Conservation (phyloP, 1,284 basidiomycete genomes). For the Cryptococcus amylolentus region DNA sequence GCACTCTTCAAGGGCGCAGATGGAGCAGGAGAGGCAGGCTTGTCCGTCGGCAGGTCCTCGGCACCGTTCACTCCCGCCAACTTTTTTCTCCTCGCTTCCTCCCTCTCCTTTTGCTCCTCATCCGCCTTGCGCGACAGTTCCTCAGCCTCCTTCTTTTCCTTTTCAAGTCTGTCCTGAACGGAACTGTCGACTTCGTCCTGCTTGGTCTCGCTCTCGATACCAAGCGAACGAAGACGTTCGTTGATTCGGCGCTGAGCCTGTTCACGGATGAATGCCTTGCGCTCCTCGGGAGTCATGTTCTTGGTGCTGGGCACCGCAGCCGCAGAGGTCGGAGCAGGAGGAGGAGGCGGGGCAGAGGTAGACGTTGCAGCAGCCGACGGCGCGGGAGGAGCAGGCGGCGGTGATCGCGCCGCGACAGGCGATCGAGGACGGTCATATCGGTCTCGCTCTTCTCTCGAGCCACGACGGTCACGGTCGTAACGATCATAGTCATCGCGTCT, state of each 20-base stretch:
- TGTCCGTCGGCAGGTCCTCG: slow-evolving; percentile 20
- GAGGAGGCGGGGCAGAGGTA: slow-evolving; percentile 46
- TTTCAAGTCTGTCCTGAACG: slow-evolving; percentile 74
- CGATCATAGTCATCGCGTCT: slow-evolving; percentile 18
- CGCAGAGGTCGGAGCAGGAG: slow-evolving; percentile 55
- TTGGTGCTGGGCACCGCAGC: slow-evolving; percentile 58
- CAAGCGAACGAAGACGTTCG: slow-evolving; percentile 82
- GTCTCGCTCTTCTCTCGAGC: slow-evolving; percentile 25
- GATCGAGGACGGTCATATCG: slow-evolving; percentile 29
- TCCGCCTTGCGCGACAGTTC: slow-evolving; percentile 72
- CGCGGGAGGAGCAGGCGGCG: slow-evolving; percentile 33
- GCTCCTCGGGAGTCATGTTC: slow-evolving; percentile 81
- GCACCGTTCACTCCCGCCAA: slow-evolving; percentile 50
- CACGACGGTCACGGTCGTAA: slow-evolving; percentile 46
- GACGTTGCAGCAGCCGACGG: slow-evolving; percentile 25
- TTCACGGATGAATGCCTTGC: slow-evolving; percentile 71
- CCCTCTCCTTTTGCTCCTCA: slow-evolving; percentile 70
- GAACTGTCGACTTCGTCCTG: slow-evolving; percentile 60
- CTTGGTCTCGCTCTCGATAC: slow-evolving; percentile 60
- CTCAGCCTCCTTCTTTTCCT: slow-evolving; percentile 81
- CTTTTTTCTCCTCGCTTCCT: slow-evolving; percentile 63
- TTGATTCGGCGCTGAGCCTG: slow-evolving; percentile 81
- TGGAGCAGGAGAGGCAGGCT: slow-evolving; percentile 21
- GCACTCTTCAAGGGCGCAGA: slow-evolving; percentile 34
- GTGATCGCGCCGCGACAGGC: slow-evolving; percentile 21